Base-by-base conservation (phyloP, 148 eudicot species). In the Vaccinium macrocarpon region DNA sequence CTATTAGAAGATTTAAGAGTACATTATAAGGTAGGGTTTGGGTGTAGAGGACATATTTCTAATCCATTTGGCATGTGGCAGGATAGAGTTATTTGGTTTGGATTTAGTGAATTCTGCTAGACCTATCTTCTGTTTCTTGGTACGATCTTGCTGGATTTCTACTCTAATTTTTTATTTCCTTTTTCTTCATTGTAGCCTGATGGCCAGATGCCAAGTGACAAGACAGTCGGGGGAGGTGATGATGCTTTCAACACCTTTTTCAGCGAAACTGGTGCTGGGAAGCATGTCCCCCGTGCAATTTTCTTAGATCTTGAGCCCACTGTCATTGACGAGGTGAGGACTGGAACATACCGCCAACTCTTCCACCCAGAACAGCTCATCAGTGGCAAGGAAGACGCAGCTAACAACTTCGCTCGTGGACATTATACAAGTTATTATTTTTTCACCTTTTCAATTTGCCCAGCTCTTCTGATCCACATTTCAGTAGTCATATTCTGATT, bases 171-270 rank as follows among this genome's bases (percentile, higher is more conserved):
- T 23, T 50, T 2, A 7, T 38, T 29, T 73, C 38, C 19, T 42
- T 48, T 38, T 82, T 18, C 35, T 57, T 21, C 29, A 57, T 57
- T 21, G 38, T 51, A 76, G 87, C 87, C 87, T 74, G 87, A 85
- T 85, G 87, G 87, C 66, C 84, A 85, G 81, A 85, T 85, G 87
- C 87, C 87, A 23, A 76, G 87, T 85, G 87, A 85, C 80, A 85
- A 85, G 80, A 85, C 87, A 3, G 66, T 85, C 16, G 87, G 87
- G 38, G 87, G 87, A 49, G 87, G 87, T 35, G 87, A 85, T 61
- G 87, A 85, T 61, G 87, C 87, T 32, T 85, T 85, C 84, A 85
- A 85, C 81, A 85, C 87, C 51, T 85, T 85, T 38, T 85, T 85
- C 81, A 85, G 87, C 21, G 87, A 85, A 76, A 85, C 87, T 57